Base-by-base conservation (phyloP, 768 basidiomycete species). In the Rhizopogon vinicolor region DNA sequence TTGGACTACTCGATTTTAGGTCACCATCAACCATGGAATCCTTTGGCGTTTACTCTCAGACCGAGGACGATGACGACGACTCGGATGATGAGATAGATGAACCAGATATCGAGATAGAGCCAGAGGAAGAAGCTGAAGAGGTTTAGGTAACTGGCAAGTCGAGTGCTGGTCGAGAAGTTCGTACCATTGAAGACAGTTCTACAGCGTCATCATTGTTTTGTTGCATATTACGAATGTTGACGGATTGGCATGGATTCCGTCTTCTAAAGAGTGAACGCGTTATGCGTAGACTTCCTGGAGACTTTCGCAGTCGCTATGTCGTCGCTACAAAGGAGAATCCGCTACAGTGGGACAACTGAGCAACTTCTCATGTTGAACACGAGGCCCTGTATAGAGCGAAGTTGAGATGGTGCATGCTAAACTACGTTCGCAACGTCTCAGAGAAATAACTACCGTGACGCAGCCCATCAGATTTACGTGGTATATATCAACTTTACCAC, bases 31-130 rank as follows among this genome's bases (percentile, higher is more conserved):
- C 35, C 22, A 52, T 48, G n/a, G 44, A 45, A 18, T 35, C 28
- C 9, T 2, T 50, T 29, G 39, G 28, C 14, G 28, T 29, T 33
- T 33, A 49, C 25, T 22, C n/a, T 19, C 31, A 29, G 10, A 14
- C 51, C 19, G 50, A 53, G 18, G 29, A 54, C 31, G 45, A 51
- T 22, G 51, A 54, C 13, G 29, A 54, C 19, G 45, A 51, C 19
- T 28, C n/a, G 5, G 22, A 48, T 10, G n/a, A 37, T 19, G 19
- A 51, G 9, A 13, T n/a, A 3, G 44, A 54, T 54, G 50, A 37
- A 12, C 8, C 5, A 18, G 50, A 53, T 13, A 10, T 37, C 35
- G 44, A 37, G 8, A 12, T 29, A 1, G 42, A 28, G 45, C 25
- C 19, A 1, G 53, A 54, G 10, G 33, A 51, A 49, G 51, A 22